Evolutionary conservation across 345 rosid genomes (phyloP).

Genomic region (Gossypium ekmanianum): DNA sequence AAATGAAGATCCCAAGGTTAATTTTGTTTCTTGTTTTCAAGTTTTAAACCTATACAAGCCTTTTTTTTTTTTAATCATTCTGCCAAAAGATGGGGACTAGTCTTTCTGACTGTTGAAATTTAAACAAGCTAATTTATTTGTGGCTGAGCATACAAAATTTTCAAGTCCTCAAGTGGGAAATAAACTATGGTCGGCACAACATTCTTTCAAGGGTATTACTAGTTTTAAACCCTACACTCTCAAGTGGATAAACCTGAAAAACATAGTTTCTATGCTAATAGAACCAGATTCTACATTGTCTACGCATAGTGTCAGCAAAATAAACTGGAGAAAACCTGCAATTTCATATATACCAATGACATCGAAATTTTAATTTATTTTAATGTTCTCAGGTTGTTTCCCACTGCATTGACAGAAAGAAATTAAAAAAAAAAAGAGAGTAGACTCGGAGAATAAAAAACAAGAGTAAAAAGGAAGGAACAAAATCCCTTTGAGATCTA

Average conservation of each 20-base stretch:
- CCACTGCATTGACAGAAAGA: conserved; percentile 45
- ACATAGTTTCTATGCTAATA: conserved; percentile 2
- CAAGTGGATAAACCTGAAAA: not conserved
- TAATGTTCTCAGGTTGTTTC: conserved; percentile 35
- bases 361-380: conserved; percentile 13
- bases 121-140: not conserved
- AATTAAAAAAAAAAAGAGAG: conserved; percentile 21
- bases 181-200: not conserved
- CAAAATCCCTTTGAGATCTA: conserved; percentile 35
- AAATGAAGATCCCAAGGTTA: not conserved
- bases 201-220: conserved; percentile 2
- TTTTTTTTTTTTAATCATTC: not conserved
- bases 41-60: not conserved
- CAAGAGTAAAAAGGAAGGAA: conserved; percentile 16
- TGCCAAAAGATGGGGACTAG: not conserved
- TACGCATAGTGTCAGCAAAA: not conserved
- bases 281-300: conserved; percentile 6
- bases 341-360: not conserved
- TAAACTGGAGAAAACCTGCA: conserved; percentile 4
- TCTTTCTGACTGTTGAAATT: not conserved
- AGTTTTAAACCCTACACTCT: not conserved
- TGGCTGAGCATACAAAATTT: not conserved
- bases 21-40: not conserved
- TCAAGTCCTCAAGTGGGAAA: conserved; percentile 5
- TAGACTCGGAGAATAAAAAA: conserved; percentile 10